Base-by-base conservation (phyloP, 768 basidiomycete species). In the Boletus rubescentipes region DNA sequence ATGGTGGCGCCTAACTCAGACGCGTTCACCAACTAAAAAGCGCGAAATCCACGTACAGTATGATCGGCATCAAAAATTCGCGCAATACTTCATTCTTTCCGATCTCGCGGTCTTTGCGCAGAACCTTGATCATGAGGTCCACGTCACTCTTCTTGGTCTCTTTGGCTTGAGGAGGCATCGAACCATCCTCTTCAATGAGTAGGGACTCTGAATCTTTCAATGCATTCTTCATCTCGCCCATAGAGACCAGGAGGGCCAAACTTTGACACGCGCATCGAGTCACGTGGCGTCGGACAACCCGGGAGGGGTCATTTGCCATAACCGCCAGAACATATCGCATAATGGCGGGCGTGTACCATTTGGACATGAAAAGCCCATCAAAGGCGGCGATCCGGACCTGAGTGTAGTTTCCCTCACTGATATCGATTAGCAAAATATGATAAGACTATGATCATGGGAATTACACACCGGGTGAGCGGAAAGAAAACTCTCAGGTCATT, bases 371-470 rank as follows among this genome's bases (percentile, higher is more conserved):
- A 10, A 98, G 79, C 32, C 92, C 91, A 70, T 99, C 97, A 61
- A 99, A 97, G 4, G 97, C 96, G 5, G 91, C 86, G 41, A 93
- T 81, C 42, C 97, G 87, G 41, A 99, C 91, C 66, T 91, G 88
- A 3, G 87, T 87, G 62, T 89, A 93, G 66, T 98, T 97, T 37
- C 96, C 97, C 72, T 97, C 93, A 23, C 95, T 95, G 60, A 26
- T 54, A 50, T 35, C 41, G 42, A 53, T 62, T n/a, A 65, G 57
- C 10, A 46, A 51, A 38, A 23, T 20, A 44, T 23, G 18, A 42
- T n/a, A 39, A 47, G 14, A n/a, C 9, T 30, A 49, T n/a, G 11
- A 36, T 21, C 18, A 42, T 41, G 35, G 29, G 21, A 31, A 48
- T 46, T 40, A 69, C 83, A 44, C 59, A 93, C 93, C 95, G 81